Evolutionary conservation across 148 eudicot genomes (phyloP), one percentile per base, ranked within the genome.

Genomic region (Cornus florida): DNA sequence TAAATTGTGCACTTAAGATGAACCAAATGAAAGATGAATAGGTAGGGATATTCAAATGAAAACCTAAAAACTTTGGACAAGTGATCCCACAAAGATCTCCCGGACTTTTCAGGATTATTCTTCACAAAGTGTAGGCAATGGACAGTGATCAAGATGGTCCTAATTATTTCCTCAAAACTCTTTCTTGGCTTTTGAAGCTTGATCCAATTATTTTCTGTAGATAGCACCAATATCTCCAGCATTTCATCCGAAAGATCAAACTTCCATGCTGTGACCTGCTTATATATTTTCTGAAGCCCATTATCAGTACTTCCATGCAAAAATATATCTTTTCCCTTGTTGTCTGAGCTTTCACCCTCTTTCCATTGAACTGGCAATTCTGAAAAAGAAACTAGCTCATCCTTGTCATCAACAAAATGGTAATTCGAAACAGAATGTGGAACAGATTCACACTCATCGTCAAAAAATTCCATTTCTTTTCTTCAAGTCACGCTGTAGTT

Each of bases 201-300:
- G 74, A 93, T 87, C 99, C 99, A 95, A 68, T 84, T 66, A 32
- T 91, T 87, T 11, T 89, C 89, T 76, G 78, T 87, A 2, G 88
- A 84, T 24, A 93, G 87, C 68, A 93, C 99, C 4, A 87, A 90
- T 67, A 93, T 87, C 84, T 87, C 93, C 2, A 93, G 93, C 77
- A 78, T 87, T 71, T 62, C 33, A 39, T 74, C 74, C 6, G 89
- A 85, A 53, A 90, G 73, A 83, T 93, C 93, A 80, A 90, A 93
- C 75, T 82, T 95, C 99, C 97, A 95, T 14, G 97, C 94, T 64
- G 57, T 82, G 69, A 93, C 97, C 65, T 85, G 89, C 85, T 86
- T 85, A 68, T 78, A 90, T 32, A 92, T 83, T 71, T 81, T 82
- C 70, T 82, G 85, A 81, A 92, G 91, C 79, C 98, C 96, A 76